These are phyloP conservation scores for Dovyalis caffra DNA, from an alignment of 345 rosid genomes.

Conservation along the genomic window DNA sequence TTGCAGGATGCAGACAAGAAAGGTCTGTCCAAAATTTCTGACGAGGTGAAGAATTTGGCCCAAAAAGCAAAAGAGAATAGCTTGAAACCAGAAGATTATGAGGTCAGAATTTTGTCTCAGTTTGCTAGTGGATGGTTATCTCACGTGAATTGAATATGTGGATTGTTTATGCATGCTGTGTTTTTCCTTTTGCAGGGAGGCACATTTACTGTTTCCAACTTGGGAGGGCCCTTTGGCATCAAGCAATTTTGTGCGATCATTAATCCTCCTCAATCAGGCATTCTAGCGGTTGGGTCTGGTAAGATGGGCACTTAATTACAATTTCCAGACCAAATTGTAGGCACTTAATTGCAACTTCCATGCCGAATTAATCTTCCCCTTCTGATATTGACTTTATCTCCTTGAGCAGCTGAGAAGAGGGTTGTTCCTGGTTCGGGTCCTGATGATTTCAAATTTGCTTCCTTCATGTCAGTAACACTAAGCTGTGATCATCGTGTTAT, in stretches of 20 bases:
- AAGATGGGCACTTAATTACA: slow-evolving; percentile 17
- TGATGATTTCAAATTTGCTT: slow-evolving; percentile 67
- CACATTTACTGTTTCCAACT: slow-evolving; percentile 88
- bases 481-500: slow-evolving; percentile 98
- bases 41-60: slow-evolving; percentile 82
- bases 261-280: slow-evolving; percentile 95
- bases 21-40: slow-evolving; percentile 76
- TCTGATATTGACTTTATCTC: neutral
- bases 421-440: slow-evolving; percentile 67
- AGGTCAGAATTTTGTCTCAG: slow-evolving; percentile 42
- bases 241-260: slow-evolving; percentile 92
- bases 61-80: slow-evolving; percentile 86
- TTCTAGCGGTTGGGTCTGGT: slow-evolving; percentile 94
- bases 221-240: slow-evolving; percentile 98
- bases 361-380: neutral
- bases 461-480: slow-evolving; percentile 80
- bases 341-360: neutral
- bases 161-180: neutral
- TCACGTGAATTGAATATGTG: neutral
- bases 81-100: slow-evolving; percentile 94
- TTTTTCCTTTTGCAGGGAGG: slow-evolving; percentile 67
- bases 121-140: neutral
- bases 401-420: slow-evolving; percentile 80
- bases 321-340: neutral
- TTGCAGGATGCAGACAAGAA: slow-evolving; percentile 92